Conservation (phyloP, 257 asterid genomes). For the Capsicum chinense region DNA sequence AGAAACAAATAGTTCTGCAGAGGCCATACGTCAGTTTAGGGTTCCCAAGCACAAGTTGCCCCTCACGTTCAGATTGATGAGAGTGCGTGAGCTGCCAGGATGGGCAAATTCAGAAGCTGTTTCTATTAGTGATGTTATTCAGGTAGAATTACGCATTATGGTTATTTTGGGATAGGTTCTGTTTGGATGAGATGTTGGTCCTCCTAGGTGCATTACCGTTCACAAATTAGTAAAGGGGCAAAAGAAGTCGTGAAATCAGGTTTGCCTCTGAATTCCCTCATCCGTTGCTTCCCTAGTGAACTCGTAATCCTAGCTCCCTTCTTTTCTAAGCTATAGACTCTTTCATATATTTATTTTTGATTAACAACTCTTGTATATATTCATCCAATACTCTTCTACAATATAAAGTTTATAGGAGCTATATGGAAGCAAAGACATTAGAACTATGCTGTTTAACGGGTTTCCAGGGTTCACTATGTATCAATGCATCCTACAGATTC, state of each 20-base stretch:
- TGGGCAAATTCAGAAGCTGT: constrained; percentile 96
- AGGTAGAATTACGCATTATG: constrained; percentile 46
- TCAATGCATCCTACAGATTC: not conserved
- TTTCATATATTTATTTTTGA: not conserved
- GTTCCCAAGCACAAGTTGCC: constrained; percentile 60
- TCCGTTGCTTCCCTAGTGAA: constrained; percentile 1
- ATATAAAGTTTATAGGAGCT: not conserved
- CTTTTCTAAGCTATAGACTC: not conserved
- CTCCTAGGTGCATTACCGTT: not conserved
- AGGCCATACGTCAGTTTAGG: constrained; percentile 57
- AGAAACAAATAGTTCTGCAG: constrained; percentile 39
- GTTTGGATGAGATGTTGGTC: constrained; percentile 4
- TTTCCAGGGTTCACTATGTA: not conserved
- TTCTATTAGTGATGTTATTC: constrained; percentile 81
- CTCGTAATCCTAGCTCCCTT: not conserved
- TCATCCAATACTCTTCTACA: not conserved
- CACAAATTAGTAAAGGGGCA: not conserved
- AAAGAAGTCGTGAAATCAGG: not conserved
- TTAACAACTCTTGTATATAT: not conserved
- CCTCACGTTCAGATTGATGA: constrained; percentile 65
- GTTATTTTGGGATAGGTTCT: not conserved
- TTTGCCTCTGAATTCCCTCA: not conserved
- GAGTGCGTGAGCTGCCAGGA: constrained; percentile 74
- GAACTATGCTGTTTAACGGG: not conserved
- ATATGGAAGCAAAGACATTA: not conserved